A percentile compares a stretch with the other conserved stretches of the same genome.
These are phyloP conservation scores for Pinus tabuliformis DNA, from an alignment of 75 land plant species.

Conservation along the genomic window DNA sequence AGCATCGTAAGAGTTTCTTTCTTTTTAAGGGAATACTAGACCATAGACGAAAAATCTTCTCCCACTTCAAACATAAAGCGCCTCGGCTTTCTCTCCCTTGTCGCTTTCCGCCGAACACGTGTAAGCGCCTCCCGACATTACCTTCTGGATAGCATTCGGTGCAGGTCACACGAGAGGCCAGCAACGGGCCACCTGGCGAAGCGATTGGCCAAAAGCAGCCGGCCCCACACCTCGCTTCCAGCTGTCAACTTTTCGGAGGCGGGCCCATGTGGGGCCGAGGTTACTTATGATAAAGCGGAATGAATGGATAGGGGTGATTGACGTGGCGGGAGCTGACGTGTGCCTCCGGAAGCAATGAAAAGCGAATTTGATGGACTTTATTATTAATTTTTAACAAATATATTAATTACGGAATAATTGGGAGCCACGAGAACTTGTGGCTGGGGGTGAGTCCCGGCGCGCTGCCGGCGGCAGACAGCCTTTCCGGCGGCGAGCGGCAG, in stretches of 20 bases:
- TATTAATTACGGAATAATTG: background rate
- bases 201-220: background rate
- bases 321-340: background rate
- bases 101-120: background rate
- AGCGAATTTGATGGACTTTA: background rate
- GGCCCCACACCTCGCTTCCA: background rate
- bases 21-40: no score
- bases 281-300: background rate
- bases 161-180: background rate
- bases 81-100: background rate
- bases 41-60: background rate
- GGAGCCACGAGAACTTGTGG: constrained; percentile 14
- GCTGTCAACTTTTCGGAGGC: background rate
- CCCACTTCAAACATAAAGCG: background rate
- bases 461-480: background rate
- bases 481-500: background rate
- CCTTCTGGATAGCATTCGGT: background rate
- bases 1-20: no score
- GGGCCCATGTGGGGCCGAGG: background rate
- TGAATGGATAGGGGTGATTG: constrained; percentile 7
- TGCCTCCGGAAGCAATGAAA: background rate
- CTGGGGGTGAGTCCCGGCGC: background rate
- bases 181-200: background rate
- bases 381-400: background rate
- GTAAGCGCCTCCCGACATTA: background rate